A percentile compares a stretch with the other conserved stretches of the same genome.
These are phyloP conservation scores for Trametes pubescens DNA, from an alignment of 1,284 basidiomycete species.

Conservation along the genomic window DNA sequence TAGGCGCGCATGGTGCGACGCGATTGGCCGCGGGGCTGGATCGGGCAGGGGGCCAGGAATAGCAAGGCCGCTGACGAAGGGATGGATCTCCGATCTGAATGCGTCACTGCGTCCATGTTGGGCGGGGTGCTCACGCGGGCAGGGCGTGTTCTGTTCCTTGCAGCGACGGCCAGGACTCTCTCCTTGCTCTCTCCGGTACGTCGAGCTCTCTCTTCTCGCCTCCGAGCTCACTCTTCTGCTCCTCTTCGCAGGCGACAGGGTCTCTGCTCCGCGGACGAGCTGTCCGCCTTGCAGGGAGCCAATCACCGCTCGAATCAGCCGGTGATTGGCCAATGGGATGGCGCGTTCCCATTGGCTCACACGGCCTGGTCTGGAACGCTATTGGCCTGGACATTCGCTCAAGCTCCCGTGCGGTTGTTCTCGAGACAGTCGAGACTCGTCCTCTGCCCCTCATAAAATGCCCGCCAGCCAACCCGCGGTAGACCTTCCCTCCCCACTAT, in stretches of 20 bases:
- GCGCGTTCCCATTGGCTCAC: conserved; percentile 35
- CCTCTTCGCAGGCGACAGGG: background rate
- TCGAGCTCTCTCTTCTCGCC: conserved; percentile 1
- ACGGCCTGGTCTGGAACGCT: conserved; percentile 38
- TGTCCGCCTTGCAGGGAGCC: conserved; percentile 12
- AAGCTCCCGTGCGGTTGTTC: conserved; percentile 37
- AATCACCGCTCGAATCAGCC: conserved; percentile 23
- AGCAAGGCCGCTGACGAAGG: conserved; percentile 13
- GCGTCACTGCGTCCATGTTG: conserved; percentile 17
- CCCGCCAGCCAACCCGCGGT: conserved; percentile 33
- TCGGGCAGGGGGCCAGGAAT: conserved; percentile 19
- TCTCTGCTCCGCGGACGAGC: conserved; percentile 1
- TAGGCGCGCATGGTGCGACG: conserved; percentile 16
- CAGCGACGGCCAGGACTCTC: background rate
- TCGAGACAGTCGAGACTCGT: conserved; percentile 42
- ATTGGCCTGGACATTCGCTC: conserved; percentile 41
- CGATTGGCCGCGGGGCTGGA: conserved; percentile 23
- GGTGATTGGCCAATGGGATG: conserved; percentile 37
- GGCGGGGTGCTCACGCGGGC: conserved; percentile 10
- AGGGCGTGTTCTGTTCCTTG: conserved; percentile 18
- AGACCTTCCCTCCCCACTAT: conserved; percentile 27
- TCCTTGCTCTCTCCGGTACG: background rate
- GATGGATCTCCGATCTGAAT: background rate
- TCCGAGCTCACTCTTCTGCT: background rate
- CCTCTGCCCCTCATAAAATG: conserved; percentile 37